A percentile compares a stretch with the other conserved stretches of the same genome.
Evolutionary conservation across 2,329 filamentous ascomycete genomes (phyloP).

Genomic region (Monosporascus sp.): DNA sequence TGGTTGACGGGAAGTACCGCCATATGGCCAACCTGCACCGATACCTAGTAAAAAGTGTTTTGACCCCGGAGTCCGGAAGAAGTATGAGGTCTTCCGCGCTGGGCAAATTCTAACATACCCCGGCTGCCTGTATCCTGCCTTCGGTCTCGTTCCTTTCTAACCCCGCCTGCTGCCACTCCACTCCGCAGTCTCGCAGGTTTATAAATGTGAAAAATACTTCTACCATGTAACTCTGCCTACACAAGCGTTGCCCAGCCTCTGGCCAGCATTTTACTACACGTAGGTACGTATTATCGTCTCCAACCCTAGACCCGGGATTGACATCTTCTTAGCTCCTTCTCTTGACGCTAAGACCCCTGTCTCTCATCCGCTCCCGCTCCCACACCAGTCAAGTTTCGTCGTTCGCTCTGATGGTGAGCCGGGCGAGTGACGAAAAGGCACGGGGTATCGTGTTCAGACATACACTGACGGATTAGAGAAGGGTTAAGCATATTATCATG

Average conservation of each 20-base stretch:
- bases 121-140: neutral
- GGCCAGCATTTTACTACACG: neutral
- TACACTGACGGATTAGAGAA: too few species aligned
- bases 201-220: neutral
- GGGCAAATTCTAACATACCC: neutral
- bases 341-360: neutral
- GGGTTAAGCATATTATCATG: too few species aligned
- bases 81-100: neutral
- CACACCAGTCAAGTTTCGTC: neutral
- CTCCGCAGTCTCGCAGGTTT: neutral
- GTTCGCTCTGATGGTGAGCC: neutral
- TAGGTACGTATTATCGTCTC: neutral
- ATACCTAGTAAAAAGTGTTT: too few species aligned
- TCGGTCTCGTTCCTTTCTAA: neutral
- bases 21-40: too few species aligned
- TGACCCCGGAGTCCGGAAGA: neutral
- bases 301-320: neutral
- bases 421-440: too few species aligned
- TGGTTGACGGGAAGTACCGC: too few species aligned
- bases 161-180: neutral
- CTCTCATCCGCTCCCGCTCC: neutral
- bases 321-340: neutral
- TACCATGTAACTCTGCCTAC: too few species aligned
- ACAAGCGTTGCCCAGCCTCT: neutral
- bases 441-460: too few species aligned